Conservation (phyloP, 75 land plant species). For the Pinus tabuliformis region DNA sequence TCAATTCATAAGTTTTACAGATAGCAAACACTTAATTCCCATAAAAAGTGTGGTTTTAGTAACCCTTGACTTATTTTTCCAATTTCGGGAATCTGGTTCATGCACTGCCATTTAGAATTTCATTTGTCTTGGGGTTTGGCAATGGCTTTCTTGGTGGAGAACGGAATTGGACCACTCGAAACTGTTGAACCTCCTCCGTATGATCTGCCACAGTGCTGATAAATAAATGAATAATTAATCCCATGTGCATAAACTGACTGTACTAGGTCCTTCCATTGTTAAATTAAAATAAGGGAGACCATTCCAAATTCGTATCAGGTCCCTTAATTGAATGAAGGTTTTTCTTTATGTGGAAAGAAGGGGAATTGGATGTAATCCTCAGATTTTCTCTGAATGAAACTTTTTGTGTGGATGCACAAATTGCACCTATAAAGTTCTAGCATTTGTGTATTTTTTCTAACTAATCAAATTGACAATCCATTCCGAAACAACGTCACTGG, state of each 20-base stretch:
- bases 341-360: no score
- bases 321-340: no score
- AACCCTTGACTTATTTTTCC: neutral
- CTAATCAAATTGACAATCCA: no score
- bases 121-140: slow-evolving; percentile 33
- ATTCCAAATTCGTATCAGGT: no score
- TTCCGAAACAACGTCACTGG: no score
- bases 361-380: no score
- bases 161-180: slow-evolving; percentile 19
- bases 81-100: slow-evolving; percentile 37
- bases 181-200: slow-evolving; percentile 28
- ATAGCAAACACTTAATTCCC: no score
- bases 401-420: no score
- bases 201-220: slow-evolving; percentile 31
- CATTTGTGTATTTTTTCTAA: no score
- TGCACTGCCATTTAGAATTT: slow-evolving; percentile 41
- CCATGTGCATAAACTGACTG: neutral
- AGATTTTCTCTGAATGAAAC: no score
- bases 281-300: neutral
- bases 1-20: no score
- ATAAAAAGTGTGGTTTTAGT: neutral
- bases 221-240: neutral
- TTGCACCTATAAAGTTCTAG: no score
- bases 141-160: slow-evolving; percentile 22
- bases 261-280: neutral